Conservation (phyloP, 305 asterid genomes). For the Fraxinus dipetala region DNA sequence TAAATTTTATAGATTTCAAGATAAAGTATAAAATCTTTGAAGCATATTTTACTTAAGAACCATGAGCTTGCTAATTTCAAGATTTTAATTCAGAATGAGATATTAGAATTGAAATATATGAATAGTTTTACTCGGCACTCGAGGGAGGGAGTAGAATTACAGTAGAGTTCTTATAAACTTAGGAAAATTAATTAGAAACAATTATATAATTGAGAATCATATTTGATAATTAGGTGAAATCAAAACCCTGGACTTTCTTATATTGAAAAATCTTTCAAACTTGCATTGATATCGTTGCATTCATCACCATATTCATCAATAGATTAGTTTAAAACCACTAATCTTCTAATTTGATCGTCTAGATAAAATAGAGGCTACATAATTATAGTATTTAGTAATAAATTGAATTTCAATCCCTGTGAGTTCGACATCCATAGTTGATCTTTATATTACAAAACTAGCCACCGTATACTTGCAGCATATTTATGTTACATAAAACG, state of each 20-base stretch:
- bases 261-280: background rate
- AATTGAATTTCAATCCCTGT: background rate
- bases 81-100: background rate
- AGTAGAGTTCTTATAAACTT: background rate
- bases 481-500: background rate
- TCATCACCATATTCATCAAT: background rate
- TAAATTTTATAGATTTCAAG: background rate
- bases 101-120: background rate
- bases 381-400: too few relatives aligned
- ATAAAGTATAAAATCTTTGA: background rate
- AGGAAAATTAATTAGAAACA: background rate
- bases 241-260: background rate
- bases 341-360: background rate
- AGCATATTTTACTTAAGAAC: background rate
- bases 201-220: background rate
- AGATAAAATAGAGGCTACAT: background rate
- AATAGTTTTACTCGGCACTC: background rate
- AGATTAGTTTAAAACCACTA: background rate
- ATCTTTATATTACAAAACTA: background rate
- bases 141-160: background rate
- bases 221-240: background rate
- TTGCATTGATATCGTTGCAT: background rate
- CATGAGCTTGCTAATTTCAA: background rate
- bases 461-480: background rate
- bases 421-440: background rate